A percentile compares a stretch with the other conserved stretches of the same genome.
Conservation (phyloP, 1,284 basidiomycete species). For the Cutaneotrichosporon daszewskae region DNA sequence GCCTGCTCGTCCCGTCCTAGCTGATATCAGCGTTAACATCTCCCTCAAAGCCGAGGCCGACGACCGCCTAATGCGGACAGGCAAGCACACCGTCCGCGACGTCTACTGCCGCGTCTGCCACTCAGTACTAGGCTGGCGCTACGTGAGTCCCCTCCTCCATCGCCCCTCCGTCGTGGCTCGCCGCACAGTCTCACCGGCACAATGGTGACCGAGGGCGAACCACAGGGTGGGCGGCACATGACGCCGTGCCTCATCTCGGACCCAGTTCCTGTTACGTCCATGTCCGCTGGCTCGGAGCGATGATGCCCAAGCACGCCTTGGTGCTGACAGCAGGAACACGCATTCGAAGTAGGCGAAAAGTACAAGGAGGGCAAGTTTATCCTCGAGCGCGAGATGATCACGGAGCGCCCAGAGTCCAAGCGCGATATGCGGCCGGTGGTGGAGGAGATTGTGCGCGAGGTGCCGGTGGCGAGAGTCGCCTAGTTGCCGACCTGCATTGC, state of each 20-base stretch:
- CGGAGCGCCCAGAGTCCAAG: constrained; percentile 38
- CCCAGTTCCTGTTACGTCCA: too few relatives aligned
- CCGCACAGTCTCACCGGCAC: too few relatives aligned
- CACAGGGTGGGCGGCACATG: neutral
- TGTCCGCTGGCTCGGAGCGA: too few relatives aligned
- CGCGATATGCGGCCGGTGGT: constrained; percentile 24
- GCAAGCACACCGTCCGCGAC: constrained; percentile 91
- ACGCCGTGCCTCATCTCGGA: too few relatives aligned
- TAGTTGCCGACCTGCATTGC: too few relatives aligned
- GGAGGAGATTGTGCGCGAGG: constrained; percentile 24
- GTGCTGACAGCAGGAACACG: constrained; percentile 63
- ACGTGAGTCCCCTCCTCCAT: constrained; percentile 58
- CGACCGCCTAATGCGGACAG: constrained; percentile 94
- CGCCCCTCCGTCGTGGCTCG: too few relatives aligned
- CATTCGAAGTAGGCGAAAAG: constrained; percentile 81
- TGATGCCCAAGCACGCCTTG: too few relatives aligned
- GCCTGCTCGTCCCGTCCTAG: constrained; percentile 35
- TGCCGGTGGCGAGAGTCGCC: too few relatives aligned
- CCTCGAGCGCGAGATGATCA: constrained; percentile 82
- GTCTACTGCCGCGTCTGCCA: constrained; percentile 87
- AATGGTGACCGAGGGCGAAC: neutral
- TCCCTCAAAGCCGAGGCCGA: constrained; percentile 70
- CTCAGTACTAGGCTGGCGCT: constrained; percentile 90
- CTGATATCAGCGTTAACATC: constrained; percentile 69
- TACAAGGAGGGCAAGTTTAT: constrained; percentile 99